Evolutionary conservation across 805 yeast genomes (phyloP).

Genomic region (Teunomyces atbi): DNA sequence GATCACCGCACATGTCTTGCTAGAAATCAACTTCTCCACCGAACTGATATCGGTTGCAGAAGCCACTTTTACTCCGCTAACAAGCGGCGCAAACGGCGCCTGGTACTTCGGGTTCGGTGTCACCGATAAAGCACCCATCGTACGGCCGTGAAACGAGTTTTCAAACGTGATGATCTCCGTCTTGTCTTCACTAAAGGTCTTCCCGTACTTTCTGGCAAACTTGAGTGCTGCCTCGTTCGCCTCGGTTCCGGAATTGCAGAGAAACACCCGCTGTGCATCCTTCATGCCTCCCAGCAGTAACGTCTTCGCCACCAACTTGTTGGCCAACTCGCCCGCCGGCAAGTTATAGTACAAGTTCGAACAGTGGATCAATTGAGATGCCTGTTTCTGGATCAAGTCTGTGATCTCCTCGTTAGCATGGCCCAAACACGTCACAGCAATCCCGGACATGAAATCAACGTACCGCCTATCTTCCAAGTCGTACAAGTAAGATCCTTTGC

Average conservation of each 20-base stretch:
- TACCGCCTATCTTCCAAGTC: slow-evolving; percentile 78
- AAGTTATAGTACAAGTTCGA: slow-evolving; percentile 84
- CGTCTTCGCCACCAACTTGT: slow-evolving; percentile 68
- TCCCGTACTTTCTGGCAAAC: slow-evolving; percentile 78
- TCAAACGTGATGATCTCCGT: slow-evolving; percentile 82
- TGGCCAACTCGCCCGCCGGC: slow-evolving; percentile 78
- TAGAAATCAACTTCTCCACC: slow-evolving; percentile 52
- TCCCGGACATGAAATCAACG: slow-evolving; percentile 92
- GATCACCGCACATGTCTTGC: slow-evolving; percentile 82
- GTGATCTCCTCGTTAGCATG: slow-evolving; percentile 78
- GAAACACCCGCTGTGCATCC: slow-evolving; percentile 70
- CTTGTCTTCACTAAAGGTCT: slow-evolving; percentile 51
- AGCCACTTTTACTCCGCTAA: slow-evolving; percentile 84
- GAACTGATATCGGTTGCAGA: slow-evolving; percentile 57
- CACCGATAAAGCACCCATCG: slow-evolving; percentile 89
- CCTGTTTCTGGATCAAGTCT: slow-evolving; percentile 69
- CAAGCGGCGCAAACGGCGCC: slow-evolving; percentile 82
- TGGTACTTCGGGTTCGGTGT: slow-evolving; percentile 94
- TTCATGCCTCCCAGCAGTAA: slow-evolving; percentile 73
- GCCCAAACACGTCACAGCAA: slow-evolving; percentile 95
- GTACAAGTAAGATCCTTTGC: slow-evolving; percentile 75
- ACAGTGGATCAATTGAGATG: slow-evolving; percentile 70
- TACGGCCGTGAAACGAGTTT: slow-evolving; percentile 91
- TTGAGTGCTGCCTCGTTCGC: slow-evolving; percentile 61
- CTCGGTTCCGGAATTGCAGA: slow-evolving; percentile 60